These are phyloP conservation scores for Deinandra increscens DNA, from an alignment of 129 eudicot species.

Conservation along the genomic window DNA sequence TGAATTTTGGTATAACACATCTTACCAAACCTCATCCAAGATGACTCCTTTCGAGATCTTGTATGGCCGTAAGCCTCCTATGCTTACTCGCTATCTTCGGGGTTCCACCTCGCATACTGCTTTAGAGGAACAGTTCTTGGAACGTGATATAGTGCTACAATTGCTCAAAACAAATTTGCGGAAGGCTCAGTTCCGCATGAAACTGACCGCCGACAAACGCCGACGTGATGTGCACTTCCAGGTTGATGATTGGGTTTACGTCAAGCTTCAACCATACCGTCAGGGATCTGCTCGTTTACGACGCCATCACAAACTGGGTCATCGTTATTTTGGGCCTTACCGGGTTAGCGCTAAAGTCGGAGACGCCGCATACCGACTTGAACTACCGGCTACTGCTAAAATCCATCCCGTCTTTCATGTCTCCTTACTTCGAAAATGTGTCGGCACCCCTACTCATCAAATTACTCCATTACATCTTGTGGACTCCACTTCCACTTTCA, in stretches of 20 bases:
- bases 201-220: neutral
- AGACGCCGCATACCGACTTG: neutral
- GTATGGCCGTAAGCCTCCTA: too few relatives aligned
- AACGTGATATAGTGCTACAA: too few relatives aligned
- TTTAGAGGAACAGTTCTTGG: too few relatives aligned
- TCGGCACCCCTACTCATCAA: neutral
- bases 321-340: neutral
- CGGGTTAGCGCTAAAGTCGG: neutral
- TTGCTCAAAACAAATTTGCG: too few relatives aligned
- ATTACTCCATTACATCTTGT: neutral
- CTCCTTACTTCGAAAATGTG: neutral
- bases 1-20: too few relatives aligned
- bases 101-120: too few relatives aligned
- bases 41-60: too few relatives aligned
- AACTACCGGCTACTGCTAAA: neutral
- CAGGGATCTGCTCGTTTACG: too few relatives aligned
- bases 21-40: too few relatives aligned
- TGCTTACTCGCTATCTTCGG: too few relatives aligned
- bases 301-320: too few relatives aligned
- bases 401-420: neutral
- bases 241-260: neutral
- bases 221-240: neutral
- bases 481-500: neutral
- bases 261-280: too few relatives aligned
- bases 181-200: neutral